Percentiles rank a stretch among this genome's conserved stretches.
Conservation (phyloP, 176 grass and related monocot genomes). For the Paspalum vaginatum region DNA sequence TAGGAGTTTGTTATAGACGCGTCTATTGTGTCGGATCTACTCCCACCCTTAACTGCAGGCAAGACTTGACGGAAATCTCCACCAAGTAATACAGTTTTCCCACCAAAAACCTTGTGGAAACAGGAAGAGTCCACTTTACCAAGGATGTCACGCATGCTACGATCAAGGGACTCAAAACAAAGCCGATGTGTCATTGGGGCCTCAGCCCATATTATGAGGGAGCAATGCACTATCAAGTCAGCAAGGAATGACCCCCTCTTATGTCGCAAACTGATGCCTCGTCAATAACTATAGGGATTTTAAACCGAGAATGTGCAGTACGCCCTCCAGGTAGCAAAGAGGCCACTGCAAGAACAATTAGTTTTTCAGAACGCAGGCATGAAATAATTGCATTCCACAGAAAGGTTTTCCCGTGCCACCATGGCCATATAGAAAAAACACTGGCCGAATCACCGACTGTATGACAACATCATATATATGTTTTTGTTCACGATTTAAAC, state of each 20-base stretch:
- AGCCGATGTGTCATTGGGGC: not conserved
- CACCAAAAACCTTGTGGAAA: not conserved
- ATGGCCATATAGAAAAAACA: not conserved
- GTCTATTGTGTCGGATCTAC: not conserved
- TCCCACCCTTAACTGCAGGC: not conserved
- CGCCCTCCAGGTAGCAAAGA: not conserved
- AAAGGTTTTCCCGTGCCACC: not conserved
- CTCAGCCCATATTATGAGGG: not conserved
- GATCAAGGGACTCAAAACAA: not conserved
- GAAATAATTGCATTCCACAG: not conserved
- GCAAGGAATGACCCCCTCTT: not conserved
- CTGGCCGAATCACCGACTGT: not conserved
- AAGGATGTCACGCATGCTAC: not conserved
- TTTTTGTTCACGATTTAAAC: not conserved
- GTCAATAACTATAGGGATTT: conserved; percentile 9
- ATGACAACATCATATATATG: not conserved
- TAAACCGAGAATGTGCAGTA: not conserved
- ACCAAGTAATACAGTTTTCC: not conserved
- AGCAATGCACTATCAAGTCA: not conserved
- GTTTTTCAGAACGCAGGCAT: not conserved
- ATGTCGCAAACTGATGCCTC: not conserved
- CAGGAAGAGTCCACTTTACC: not conserved
- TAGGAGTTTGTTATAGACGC: not conserved
- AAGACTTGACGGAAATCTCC: not conserved
- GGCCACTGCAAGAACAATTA: not conserved